phyloP scores from a whole-genome alignment of 2,329 filamentous ascomycete genomes.

The Aspergillus hiratsukae region DNA sequence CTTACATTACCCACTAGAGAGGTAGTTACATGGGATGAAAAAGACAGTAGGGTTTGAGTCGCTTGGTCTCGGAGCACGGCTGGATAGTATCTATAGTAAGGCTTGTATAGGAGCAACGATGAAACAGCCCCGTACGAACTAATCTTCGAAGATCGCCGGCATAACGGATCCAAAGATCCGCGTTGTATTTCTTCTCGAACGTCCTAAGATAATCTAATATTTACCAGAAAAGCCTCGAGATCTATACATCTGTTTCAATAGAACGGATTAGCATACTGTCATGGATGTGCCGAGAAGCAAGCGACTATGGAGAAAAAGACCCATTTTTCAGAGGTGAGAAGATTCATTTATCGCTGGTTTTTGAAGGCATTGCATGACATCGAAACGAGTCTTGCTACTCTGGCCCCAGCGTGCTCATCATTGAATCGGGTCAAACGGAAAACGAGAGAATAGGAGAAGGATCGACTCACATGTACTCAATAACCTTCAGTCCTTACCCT shows the following conservation, averaged over 20 bases:
- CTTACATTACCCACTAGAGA: no score
- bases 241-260: neutral
- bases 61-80: neutral
- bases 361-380: slow-evolving; percentile 52
- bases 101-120: neutral
- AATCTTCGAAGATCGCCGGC: neutral
- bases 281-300: neutral
- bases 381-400: slow-evolving; percentile 39
- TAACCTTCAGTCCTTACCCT: slow-evolving; percentile 10
- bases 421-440: slow-evolving; percentile 8
- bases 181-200: neutral
- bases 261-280: neutral
- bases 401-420: slow-evolving; percentile 54
- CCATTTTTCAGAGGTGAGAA: slow-evolving; percentile 59
- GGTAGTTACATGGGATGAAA: neutral
- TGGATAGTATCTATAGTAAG: neutral
- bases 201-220: neutral
- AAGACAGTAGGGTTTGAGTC: neutral
- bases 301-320: slow-evolving; percentile 10
- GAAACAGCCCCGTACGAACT: neutral
- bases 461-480: slow-evolving; percentile 19
- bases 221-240: neutral
- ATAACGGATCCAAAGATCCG: neutral
- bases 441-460: neutral
- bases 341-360: slow-evolving; percentile 59